Conservation (phyloP, 2,329 filamentous ascomycete genomes). For the Thelonectria rubi region DNA sequence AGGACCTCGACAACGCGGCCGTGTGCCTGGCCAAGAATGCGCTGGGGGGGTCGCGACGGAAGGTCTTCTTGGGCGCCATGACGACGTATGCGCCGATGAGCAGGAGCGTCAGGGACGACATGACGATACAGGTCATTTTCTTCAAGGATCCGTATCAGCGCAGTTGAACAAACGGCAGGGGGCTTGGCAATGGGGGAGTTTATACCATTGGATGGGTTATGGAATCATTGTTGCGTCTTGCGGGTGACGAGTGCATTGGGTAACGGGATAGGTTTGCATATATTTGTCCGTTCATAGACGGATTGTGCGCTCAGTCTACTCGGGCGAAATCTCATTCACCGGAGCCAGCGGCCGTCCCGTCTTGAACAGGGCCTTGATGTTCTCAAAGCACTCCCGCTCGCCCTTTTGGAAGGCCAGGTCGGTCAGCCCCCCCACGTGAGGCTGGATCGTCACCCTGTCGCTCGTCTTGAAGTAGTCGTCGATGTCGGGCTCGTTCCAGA, state of each 20-base stretch:
- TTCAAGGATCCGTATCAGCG: slow-evolving; percentile 58
- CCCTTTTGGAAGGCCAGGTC: slow-evolving; percentile 54
- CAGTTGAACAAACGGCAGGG: slow-evolving; percentile 70
- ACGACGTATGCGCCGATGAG: slow-evolving; percentile 77
- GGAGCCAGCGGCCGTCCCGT: slow-evolving; percentile 51
- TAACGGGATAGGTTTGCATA: neutral
- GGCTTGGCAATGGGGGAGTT: neutral
- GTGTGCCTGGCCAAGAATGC: slow-evolving; percentile 85
- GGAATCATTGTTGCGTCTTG: neutral
- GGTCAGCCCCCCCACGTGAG: slow-evolving; percentile 56
- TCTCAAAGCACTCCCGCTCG: slow-evolving; percentile 57
- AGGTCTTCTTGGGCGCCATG: slow-evolving; percentile 77
- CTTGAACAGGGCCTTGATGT: slow-evolving; percentile 51
- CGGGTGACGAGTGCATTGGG: neutral
- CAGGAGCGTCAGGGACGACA: slow-evolving; percentile 72
- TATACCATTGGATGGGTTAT: neutral
- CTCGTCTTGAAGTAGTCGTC: slow-evolving; percentile 52
- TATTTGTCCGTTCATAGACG: neutral
- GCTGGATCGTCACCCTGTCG: slow-evolving; percentile 54
- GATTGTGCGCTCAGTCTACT: neutral
- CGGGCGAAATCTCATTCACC: slow-evolving; percentile 41
- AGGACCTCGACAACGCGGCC: slow-evolving; percentile 79
- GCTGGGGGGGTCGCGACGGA: slow-evolving; percentile 77
- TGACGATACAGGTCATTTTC: slow-evolving; percentile 87
- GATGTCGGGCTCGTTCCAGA: slow-evolving; percentile 54